Percentiles rank a stretch among this genome's conserved stretches.
Evolutionary conservation across 805 yeast genomes (phyloP).

Genomic region (Candida xiaguanensis): DNA sequence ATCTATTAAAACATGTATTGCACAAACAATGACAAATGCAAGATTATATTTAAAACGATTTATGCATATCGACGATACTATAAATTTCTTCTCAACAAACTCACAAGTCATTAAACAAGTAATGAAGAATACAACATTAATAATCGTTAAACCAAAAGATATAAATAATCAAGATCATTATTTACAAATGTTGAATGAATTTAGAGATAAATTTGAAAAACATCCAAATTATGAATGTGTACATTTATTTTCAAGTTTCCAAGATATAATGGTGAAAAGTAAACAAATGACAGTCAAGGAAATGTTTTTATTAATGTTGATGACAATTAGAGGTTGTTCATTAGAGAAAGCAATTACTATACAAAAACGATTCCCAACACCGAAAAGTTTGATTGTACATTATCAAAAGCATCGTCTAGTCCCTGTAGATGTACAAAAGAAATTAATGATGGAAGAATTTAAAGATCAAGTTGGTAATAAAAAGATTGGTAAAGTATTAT

Average conservation of each 20-base stretch:
- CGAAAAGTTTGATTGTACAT: slow-evolving; percentile 52
- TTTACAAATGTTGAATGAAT: slow-evolving; percentile 33
- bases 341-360: slow-evolving; percentile 80
- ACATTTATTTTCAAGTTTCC: slow-evolving; percentile 44
- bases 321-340: slow-evolving; percentile 78
- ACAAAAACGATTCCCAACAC: slow-evolving; percentile 70
- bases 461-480: slow-evolving; percentile 46
- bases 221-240: slow-evolving; percentile 30
- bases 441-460: slow-evolving; percentile 27
- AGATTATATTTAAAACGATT: slow-evolving; percentile 68
- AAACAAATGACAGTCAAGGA: slow-evolving; percentile 71
- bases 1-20: slow-evolving; percentile 72
- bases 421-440: slow-evolving; percentile 24
- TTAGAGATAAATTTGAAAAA: slow-evolving; percentile 43
- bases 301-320: slow-evolving; percentile 67
- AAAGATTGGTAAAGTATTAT: slow-evolving; percentile 48
- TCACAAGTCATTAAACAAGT: slow-evolving; percentile 41
- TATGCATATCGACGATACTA: slow-evolving; percentile 70
- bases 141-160: slow-evolving; percentile 51
- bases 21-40: slow-evolving; percentile 63
- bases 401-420: slow-evolving; percentile 26
- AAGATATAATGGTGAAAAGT: slow-evolving; percentile 65
- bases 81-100: slow-evolving; percentile 49
- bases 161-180: slow-evolving; percentile 52
- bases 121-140: slow-evolving; percentile 25